Evolutionary conservation across 2,329 filamentous ascomycete species (phyloP).

Genomic region (Stagonosporopsis rhizophila): DNA sequence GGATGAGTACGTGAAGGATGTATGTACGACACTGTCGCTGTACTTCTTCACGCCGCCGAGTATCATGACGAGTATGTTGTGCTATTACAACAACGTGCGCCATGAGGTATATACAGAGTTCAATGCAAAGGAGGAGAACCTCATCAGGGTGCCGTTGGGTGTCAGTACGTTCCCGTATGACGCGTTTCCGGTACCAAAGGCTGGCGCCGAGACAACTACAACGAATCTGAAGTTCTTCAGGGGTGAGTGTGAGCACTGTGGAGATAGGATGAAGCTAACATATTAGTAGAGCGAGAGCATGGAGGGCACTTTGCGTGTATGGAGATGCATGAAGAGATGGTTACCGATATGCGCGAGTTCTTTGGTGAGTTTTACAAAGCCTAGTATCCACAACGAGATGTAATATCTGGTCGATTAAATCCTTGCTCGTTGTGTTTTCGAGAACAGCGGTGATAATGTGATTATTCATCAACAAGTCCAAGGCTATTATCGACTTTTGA

Average conservation of each 20-base stretch:
- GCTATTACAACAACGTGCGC: constrained; percentile 51
- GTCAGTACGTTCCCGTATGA: constrained; percentile 50
- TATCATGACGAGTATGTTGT: constrained; percentile 48
- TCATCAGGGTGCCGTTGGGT: constrained; percentile 48
- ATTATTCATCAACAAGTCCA: no score
- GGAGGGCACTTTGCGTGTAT: constrained; percentile 39
- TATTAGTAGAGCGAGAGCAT: constrained; percentile 23
- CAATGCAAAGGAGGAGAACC: constrained; percentile 45
- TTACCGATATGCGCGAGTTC: constrained; percentile 33
- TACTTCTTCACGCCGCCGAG: constrained; percentile 50
- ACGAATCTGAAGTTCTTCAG: constrained; percentile 50
- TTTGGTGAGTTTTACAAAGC: constrained; percentile 24
- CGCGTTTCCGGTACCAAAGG: constrained; percentile 45
- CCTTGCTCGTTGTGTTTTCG: not conserved
- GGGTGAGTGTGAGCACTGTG: constrained; percentile 14
- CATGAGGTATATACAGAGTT: constrained; percentile 50
- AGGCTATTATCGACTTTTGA: no score
- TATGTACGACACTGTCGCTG: constrained; percentile 35
- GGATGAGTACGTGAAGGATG: constrained; percentile 38
- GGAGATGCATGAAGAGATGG: constrained; percentile 36
- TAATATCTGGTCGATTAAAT: not conserved
- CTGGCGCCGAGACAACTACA: constrained; percentile 46
- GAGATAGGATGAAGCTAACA: constrained; percentile 8
- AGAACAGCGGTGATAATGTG: no score
- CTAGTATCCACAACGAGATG: not conserved